Evolutionary conservation across 352 stramenopile genomes (phyloP).

Genomic region (Phytophthora sp.): DNA sequence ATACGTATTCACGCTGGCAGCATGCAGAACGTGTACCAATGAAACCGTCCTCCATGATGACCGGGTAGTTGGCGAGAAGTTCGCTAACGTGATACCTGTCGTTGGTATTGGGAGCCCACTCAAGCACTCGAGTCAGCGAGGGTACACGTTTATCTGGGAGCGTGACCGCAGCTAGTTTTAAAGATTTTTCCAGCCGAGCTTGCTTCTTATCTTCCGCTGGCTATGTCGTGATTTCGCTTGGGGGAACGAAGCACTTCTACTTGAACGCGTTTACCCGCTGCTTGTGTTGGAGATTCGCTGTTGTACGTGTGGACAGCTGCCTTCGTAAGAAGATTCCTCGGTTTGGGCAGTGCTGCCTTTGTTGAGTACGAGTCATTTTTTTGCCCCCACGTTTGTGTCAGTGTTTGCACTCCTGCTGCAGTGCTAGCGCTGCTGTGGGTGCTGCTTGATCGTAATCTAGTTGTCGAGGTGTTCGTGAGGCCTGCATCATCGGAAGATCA

Average conservation of each 20-base stretch:
- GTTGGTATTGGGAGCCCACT: background rate
- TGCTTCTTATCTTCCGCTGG: background rate
- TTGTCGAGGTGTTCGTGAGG: too few relatives aligned
- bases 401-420: too few relatives aligned
- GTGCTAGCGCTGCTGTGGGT: too few relatives aligned
- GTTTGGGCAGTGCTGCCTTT: too few relatives aligned
- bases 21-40: too few relatives aligned
- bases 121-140: background rate
- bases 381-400: too few relatives aligned
- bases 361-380: too few relatives aligned
- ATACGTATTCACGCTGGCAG: background rate
- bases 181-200: background rate
- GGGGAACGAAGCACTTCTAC: background rate
- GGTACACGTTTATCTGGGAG: background rate
- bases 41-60: constrained; percentile 8
- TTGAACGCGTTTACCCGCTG: background rate
- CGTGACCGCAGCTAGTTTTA: background rate
- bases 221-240: background rate
- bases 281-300: too few relatives aligned
- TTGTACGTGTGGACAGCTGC: too few relatives aligned
- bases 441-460: too few relatives aligned
- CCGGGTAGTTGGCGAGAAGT: background rate
- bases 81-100: background rate
- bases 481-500: too few relatives aligned
- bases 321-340: too few relatives aligned